phyloP scores from a whole-genome alignment of 208 protist species.

The Borovskyia barvae region DNA sequence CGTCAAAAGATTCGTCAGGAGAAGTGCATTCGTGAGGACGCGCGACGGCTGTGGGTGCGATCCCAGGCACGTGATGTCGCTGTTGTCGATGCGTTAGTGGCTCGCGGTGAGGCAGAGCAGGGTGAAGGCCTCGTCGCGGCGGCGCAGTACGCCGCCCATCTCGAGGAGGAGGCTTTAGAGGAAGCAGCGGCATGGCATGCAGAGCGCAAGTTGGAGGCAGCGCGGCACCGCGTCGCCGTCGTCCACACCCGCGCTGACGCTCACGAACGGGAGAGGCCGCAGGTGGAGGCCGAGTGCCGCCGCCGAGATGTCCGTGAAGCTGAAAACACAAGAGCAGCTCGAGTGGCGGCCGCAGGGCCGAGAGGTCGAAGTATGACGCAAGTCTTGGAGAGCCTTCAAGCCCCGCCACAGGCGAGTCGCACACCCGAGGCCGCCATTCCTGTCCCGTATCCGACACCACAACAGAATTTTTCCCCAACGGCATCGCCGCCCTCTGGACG shows the following conservation, averaged over 20 bases:
- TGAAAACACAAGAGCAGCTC: conserved; percentile 22
- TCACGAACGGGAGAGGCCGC: conserved; percentile 9
- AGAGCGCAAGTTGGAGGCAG: conserved; percentile 44
- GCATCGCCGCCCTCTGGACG: not conserved
- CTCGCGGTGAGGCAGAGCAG: conserved; percentile 15
- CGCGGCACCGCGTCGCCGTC: conserved; percentile 47
- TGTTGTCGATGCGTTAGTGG: conserved; percentile 29
- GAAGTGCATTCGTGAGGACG: conserved; percentile 21
- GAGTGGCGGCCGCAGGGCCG: conserved; percentile 20
- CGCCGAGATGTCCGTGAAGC: conserved; percentile 17
- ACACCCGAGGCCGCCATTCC: conserved; percentile 4
- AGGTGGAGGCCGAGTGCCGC: conserved; percentile 18
- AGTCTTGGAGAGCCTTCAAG: conserved; percentile 17
- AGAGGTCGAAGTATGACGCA: too few species aligned
- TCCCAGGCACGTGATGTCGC: conserved; percentile 23
- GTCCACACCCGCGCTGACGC: conserved; percentile 27
- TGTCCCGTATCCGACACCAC: not conserved
- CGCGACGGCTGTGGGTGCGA: conserved; percentile 34
- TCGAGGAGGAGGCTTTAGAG: conserved; percentile 25
- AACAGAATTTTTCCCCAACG: not conserved
- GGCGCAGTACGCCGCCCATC: conserved; percentile 5
- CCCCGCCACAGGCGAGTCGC: conserved; percentile 2
- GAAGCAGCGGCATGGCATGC: conserved; percentile 60
- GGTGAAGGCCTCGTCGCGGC: conserved; percentile 20
- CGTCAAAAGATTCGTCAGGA: conserved; percentile 45